phyloP scores from a whole-genome alignment of 306 rosid species.

The Hylodesmum podocarpum region DNA sequence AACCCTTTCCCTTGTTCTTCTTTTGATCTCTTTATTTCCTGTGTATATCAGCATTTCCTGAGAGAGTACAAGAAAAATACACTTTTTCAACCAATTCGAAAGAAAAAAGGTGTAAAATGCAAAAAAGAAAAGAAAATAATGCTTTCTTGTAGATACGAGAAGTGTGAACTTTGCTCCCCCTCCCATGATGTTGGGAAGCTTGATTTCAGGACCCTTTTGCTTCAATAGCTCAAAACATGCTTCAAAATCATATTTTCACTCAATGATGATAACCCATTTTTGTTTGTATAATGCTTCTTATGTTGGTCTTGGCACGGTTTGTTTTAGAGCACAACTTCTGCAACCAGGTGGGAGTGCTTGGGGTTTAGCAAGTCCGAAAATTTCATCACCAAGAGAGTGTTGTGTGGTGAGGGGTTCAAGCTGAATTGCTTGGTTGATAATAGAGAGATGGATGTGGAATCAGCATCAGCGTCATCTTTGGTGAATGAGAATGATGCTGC shows the following conservation, averaged over 20 bases:
- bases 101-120: not conserved
- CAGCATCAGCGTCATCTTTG: constrained; percentile 40
- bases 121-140: not conserved
- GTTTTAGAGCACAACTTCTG: constrained; percentile 43
- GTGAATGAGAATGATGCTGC: constrained; percentile 41
- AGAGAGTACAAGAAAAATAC: not conserved
- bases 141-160: not conserved
- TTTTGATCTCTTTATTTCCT: not conserved
- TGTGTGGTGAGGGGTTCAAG: constrained; percentile 39
- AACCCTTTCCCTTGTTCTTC: not conserved
- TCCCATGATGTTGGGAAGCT: constrained; percentile 6
- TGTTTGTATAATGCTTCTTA: not conserved
- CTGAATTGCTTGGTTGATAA: constrained; percentile 51
- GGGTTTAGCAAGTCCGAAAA: constrained; percentile 31
- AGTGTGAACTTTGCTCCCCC: not conserved
- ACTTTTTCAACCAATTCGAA: not conserved
- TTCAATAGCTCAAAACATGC: not conserved
- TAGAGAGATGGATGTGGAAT: constrained; percentile 56
- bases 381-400: constrained; percentile 34
- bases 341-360: constrained; percentile 39
- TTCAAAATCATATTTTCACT: constrained; percentile 4
- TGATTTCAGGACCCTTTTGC: not conserved
- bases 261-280: not conserved
- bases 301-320: constrained; percentile 29
- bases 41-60: not conserved